Conservation (phyloP, 345 rosid genomes). For the Rhodomyrtus tomentosa region DNA sequence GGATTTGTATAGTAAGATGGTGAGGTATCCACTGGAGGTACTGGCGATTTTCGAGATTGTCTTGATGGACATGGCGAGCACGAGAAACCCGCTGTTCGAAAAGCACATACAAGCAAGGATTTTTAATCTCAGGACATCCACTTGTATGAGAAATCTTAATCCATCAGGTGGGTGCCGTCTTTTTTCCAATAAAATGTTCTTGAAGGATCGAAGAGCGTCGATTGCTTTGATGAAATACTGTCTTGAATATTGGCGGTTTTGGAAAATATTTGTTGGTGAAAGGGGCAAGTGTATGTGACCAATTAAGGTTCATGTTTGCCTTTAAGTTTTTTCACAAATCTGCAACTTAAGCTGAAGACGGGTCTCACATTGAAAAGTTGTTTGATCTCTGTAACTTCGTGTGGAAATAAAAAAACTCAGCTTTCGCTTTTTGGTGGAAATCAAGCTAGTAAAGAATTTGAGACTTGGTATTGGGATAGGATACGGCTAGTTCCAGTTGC, state of each 20-base stretch:
- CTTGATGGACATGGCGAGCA: conserved; percentile 79
- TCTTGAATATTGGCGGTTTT: neutral
- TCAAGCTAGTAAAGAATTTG: neutral
- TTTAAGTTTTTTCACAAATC: neutral
- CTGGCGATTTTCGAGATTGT: conserved; percentile 92
- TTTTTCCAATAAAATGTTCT: neutral
- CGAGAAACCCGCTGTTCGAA: conserved; percentile 63
- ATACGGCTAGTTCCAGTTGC: neutral
- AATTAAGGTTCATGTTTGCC: neutral
- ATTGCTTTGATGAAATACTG: neutral
- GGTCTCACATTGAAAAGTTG: neutral
- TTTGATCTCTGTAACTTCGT: neutral
- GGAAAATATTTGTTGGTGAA: neutral
- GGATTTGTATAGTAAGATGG: conserved; percentile 82
- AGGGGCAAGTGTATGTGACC: neutral
- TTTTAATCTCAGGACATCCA: conserved; percentile 61
- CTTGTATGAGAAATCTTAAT: conserved; percentile 86
- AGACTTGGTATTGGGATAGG: neutral
- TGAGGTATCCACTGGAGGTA: conserved; percentile 85
- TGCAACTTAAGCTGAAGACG: neutral
- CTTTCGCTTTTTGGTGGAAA: neutral
- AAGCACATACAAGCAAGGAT: conserved; percentile 85
- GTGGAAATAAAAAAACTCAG: neutral
- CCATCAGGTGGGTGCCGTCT: conserved; percentile 57
- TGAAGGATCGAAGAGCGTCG: neutral